Evolutionary conservation across 768 basidiomycete genomes (phyloP).

Genomic region (Hericium alpestre): DNA sequence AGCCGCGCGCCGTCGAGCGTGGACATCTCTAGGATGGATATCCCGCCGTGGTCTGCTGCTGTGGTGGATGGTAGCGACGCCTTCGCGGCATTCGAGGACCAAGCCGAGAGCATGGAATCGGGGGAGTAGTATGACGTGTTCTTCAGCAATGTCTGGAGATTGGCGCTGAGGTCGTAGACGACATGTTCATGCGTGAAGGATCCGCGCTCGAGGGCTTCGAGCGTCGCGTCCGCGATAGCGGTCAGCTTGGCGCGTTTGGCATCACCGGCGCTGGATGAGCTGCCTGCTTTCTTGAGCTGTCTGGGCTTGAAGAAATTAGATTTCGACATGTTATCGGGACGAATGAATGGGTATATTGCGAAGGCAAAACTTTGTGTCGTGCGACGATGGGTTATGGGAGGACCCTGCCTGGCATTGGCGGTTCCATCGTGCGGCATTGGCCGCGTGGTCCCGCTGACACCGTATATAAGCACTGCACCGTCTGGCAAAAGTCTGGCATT

Average conservation of each 20-base stretch:
- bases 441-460: no score
- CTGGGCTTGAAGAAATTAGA: no score
- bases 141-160: constrained; percentile 23
- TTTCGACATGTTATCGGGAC: no score
- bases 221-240: constrained; percentile 39
- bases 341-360: no score
- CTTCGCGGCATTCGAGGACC: constrained; percentile 22
- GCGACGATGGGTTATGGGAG: no score
- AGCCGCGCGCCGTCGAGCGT: constrained; percentile 51
- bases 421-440: no score
- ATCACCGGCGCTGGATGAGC: background rate
- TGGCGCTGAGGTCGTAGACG: constrained; percentile 16
- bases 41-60: constrained; percentile 11
- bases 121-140: constrained; percentile 45
- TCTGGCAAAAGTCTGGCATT: no score
- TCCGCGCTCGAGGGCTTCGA: constrained; percentile 38
- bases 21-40: constrained; percentile 49
- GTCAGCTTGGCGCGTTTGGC: background rate
- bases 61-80: background rate
- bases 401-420: no score
- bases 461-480: no score
- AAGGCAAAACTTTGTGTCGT: no score
- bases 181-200: constrained; percentile 22
- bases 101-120: constrained; percentile 35
- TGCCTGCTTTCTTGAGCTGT: no score